A percentile compares a stretch with the other conserved stretches of the same genome.
Conservation (phyloP, 2,329 filamentous ascomycete species). For the Elsinoe batatas region DNA sequence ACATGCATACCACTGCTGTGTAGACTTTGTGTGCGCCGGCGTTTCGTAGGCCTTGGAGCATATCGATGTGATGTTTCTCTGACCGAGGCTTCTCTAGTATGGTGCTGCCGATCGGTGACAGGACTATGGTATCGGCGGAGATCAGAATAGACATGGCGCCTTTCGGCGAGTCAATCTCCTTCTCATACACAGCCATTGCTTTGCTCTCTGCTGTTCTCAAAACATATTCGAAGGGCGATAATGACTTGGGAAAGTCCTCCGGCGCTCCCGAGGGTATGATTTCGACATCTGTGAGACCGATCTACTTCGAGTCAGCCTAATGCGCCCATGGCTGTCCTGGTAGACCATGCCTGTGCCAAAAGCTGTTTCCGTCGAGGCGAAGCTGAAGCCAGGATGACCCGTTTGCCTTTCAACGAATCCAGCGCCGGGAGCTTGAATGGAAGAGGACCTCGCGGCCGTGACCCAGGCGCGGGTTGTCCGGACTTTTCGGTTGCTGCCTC, state of each 20-base stretch:
- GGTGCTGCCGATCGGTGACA: slow-evolving; percentile 57
- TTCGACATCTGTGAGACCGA: slow-evolving; percentile 74
- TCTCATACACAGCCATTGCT: slow-evolving; percentile 60
- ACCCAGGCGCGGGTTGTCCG: slow-evolving; percentile 16
- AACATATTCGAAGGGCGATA: slow-evolving; percentile 84
- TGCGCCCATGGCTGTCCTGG: not conserved
- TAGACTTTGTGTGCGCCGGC: slow-evolving; percentile 62
- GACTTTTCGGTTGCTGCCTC: slow-evolving; percentile 24
- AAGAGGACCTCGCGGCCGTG: slow-evolving; percentile 40
- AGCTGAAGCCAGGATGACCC: slow-evolving; percentile 81
- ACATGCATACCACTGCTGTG: slow-evolving; percentile 75
- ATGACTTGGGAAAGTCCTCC: slow-evolving; percentile 73
- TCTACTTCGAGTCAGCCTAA: slow-evolving; percentile 33
- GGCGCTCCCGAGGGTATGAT: slow-evolving; percentile 72
- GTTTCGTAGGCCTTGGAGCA: slow-evolving; percentile 66
- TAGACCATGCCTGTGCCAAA: slow-evolving; percentile 52
- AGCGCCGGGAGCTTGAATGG: slow-evolving; percentile 75
- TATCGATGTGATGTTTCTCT: slow-evolving; percentile 70
- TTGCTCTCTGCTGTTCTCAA: slow-evolving; percentile 77
- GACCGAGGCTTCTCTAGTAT: slow-evolving; percentile 86
- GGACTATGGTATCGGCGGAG: slow-evolving; percentile 83
- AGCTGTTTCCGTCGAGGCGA: slow-evolving; percentile 79
- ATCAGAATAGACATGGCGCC: slow-evolving; percentile 78
- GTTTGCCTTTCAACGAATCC: slow-evolving; percentile 61
- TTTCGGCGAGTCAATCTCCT: slow-evolving; percentile 47